Conservation (phyloP, 768 basidiomycete genomes). For the Lactarius quietus region DNA sequence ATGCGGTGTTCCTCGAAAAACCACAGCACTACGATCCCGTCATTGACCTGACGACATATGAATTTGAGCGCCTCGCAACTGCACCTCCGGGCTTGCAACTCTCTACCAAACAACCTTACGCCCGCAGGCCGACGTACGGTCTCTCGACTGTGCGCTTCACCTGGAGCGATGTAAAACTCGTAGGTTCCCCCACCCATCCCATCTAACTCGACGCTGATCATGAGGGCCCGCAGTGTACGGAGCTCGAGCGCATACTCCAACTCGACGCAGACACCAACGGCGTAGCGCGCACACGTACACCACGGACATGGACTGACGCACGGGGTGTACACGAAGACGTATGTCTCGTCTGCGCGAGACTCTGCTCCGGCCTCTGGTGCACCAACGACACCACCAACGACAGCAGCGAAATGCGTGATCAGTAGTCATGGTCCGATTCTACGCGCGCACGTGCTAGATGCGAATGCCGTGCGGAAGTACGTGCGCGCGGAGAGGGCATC, state of each 20-base stretch:
- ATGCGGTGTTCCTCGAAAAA: too few relatives aligned
- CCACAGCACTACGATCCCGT: too few relatives aligned
- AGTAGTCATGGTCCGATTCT: background rate
- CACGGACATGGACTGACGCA: conserved; percentile 51
- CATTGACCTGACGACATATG: too few relatives aligned
- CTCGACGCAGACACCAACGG: conserved; percentile 41
- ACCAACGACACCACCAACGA: conserved; percentile 50
- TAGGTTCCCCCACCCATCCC: conserved; percentile 31
- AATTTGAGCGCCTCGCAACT: too few relatives aligned
- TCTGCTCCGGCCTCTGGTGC: too few relatives aligned
- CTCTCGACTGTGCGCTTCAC: too few relatives aligned
- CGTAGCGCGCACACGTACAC: too few relatives aligned
- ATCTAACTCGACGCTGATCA: too few relatives aligned
- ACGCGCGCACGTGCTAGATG: background rate
- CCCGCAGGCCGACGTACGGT: conserved; percentile 44
- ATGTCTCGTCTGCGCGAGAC: conserved; percentile 75
- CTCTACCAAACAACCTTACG: conserved; percentile 45
- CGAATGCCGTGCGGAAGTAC: conserved; percentile 37
- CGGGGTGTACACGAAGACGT: conserved; percentile 86
- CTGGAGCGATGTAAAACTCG: conserved; percentile 77
- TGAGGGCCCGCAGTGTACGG: conserved; percentile 60
- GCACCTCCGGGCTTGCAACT: conserved; percentile 72
- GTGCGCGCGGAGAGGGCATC: too few relatives aligned
- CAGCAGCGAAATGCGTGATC: background rate
- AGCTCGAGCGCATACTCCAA: conserved; percentile 64